These are phyloP conservation scores for Trifolium dubium DNA, from an alignment of 306 rosid species.

Conservation along the genomic window DNA sequence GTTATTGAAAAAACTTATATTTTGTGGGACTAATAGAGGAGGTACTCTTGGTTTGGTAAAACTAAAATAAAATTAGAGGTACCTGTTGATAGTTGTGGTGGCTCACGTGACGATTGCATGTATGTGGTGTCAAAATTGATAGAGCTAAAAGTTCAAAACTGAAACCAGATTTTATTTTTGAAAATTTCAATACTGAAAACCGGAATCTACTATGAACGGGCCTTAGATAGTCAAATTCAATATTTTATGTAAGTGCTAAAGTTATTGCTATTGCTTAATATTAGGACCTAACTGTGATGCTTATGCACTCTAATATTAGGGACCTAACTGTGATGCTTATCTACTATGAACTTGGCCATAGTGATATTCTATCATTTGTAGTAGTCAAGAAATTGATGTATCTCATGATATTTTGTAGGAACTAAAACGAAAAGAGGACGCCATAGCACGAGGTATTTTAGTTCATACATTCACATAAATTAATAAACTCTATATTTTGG, in stretches of 20 bases:
- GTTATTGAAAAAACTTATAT: too few relatives aligned
- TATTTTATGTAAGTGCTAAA: constrained; percentile 26
- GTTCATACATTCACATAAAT: constrained; percentile 38
- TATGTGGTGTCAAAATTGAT: too few relatives aligned
- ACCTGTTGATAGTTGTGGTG: too few relatives aligned
- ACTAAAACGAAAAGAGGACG: constrained; percentile 80
- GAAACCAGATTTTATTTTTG: too few relatives aligned
- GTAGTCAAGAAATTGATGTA: constrained; percentile 33
- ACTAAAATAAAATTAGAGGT: too few relatives aligned
- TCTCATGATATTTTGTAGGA: constrained; percentile 62
- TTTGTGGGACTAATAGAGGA: too few relatives aligned
- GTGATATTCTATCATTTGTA: constrained; percentile 29
- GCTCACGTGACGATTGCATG: too few relatives aligned
- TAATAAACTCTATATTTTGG: constrained; percentile 9
- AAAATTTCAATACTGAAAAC: too few relatives aligned
- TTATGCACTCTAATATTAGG: constrained; percentile 10
- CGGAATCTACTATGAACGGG: too few relatives aligned
- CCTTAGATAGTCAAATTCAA: constrained; percentile 7
- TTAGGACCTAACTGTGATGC: constrained; percentile 22
- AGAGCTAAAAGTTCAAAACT: too few relatives aligned
- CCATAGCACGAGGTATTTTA: constrained; percentile 71
- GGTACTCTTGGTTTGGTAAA: too few relatives aligned
- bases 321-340: constrained; percentile 21
- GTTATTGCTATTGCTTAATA: constrained; percentile 17
- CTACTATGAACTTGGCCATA: constrained; percentile 17